These are phyloP conservation scores for Penicillium samsonianum DNA, from an alignment of 495 filamentous ascomycete species.

Conservation along the genomic window DNA sequence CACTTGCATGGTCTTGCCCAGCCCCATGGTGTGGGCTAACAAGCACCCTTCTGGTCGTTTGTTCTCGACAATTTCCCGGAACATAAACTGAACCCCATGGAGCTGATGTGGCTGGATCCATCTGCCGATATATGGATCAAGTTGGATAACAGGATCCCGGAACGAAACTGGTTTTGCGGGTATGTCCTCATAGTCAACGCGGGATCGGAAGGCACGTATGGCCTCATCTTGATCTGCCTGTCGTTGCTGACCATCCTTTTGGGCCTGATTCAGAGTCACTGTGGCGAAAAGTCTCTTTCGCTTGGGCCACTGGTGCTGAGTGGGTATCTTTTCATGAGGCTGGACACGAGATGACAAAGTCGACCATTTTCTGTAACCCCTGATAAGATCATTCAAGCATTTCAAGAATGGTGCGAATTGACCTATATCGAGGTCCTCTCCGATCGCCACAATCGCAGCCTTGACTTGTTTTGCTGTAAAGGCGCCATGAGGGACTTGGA, in stretches of 20 bases:
- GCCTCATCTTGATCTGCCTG: slow-evolving; percentile 46
- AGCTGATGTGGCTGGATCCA: slow-evolving; percentile 62
- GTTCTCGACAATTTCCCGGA: slow-evolving; percentile 72
- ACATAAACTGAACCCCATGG: slow-evolving; percentile 82
- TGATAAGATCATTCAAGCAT: slow-evolving; percentile 3
- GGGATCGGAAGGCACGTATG: slow-evolving; percentile 40
- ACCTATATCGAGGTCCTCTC: neutral
- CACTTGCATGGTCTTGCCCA: slow-evolving; percentile 93
- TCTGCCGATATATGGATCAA: slow-evolving; percentile 49
- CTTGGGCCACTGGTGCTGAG: too few relatives aligned
- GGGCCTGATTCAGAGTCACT: slow-evolving; percentile 52
- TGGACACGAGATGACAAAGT: neutral
- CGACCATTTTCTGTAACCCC: neutral
- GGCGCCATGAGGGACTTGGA: slow-evolving; percentile 28
- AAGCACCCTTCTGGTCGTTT: slow-evolving; percentile 69
- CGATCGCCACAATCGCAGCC: neutral
- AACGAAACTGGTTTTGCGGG: slow-evolving; percentile 62
- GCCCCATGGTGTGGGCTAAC: slow-evolving; percentile 88
- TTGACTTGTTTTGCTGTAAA: slow-evolving; percentile 19
- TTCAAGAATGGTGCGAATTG: slow-evolving; percentile 5
- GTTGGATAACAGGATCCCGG: slow-evolving; percentile 59
- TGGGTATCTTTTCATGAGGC: neutral
- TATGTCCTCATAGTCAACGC: slow-evolving; percentile 31
- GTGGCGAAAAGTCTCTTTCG: too few relatives aligned
- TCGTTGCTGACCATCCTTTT: slow-evolving; percentile 42